Conservation (phyloP, 805 yeast genomes). For the Wickerhamomyces bovis region DNA sequence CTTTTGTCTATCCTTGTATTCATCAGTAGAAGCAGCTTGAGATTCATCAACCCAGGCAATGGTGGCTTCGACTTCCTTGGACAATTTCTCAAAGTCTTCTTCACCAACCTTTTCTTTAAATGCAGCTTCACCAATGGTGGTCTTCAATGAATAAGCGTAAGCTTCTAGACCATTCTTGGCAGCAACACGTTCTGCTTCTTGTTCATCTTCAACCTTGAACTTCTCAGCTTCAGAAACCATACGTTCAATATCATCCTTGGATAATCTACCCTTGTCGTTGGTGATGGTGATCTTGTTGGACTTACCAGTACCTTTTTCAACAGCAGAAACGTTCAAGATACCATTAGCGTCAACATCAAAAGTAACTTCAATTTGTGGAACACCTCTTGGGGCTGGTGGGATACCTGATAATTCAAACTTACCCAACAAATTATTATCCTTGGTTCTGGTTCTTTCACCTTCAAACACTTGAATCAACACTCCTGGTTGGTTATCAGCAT, state of each 20-base stretch:
- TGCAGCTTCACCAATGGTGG: constrained; percentile 62
- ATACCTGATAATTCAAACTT: constrained; percentile 95
- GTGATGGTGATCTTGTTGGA: constrained; percentile 94
- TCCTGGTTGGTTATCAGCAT: constrained; percentile 99
- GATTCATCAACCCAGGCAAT: constrained; percentile 89
- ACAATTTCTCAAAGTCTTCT: constrained; percentile 65
- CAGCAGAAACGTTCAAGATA: constrained; percentile 93
- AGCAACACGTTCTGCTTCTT: constrained; percentile 86
- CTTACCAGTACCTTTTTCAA: constrained; percentile 99
- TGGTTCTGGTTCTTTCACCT: constrained; percentile 97
- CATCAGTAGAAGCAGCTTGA: constrained; percentile 90
- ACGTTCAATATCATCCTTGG: constrained; percentile 96
- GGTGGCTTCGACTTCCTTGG: constrained; percentile 79
- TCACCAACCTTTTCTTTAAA: constrained; percentile 76
- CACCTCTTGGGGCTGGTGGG: constrained; percentile 99
- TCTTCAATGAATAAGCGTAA: constrained; percentile 90
- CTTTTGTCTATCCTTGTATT: constrained; percentile 90
- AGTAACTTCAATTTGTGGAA: constrained; percentile 96
- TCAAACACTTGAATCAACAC: constrained; percentile 96
- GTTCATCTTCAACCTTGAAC: constrained; percentile 94
- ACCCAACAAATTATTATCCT: constrained; percentile 96
- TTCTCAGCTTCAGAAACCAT: constrained; percentile 98
- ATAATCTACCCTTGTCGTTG: constrained; percentile 97
- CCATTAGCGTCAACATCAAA: constrained; percentile 97
- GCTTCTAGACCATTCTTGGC: constrained; percentile 97